Conservation (phyloP, 2,329 filamentous ascomycete genomes). For the Paraconiothyrium sp. region DNA sequence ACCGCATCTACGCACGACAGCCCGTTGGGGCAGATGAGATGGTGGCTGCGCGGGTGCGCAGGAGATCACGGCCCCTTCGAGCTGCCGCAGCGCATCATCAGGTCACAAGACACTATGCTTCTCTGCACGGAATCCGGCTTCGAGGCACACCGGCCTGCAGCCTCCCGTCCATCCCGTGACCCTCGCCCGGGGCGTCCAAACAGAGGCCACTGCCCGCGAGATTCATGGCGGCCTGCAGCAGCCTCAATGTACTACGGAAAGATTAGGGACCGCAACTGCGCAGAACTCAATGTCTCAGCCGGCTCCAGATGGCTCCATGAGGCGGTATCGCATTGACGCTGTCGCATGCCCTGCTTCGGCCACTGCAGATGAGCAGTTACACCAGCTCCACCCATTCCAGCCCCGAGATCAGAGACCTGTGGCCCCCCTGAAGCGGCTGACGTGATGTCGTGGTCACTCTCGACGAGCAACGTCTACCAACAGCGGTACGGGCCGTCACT, state of each 20-base stretch:
- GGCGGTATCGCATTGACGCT: constrained; percentile 30
- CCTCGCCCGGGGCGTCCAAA: constrained; percentile 39
- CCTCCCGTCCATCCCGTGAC: constrained; percentile 48
- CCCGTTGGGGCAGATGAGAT: constrained; percentile 48
- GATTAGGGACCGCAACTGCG: constrained; percentile 36
- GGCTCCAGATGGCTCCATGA: constrained; percentile 29
- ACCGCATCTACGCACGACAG: constrained; percentile 44
- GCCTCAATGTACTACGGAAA: constrained; percentile 41
- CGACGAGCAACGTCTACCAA: constrained; percentile 36
- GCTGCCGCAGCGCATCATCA: constrained; percentile 34
- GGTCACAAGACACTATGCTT: constrained; percentile 44
- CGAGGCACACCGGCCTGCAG: constrained; percentile 45
- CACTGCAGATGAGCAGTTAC: constrained; percentile 38
- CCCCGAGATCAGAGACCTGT: constrained; percentile 37
- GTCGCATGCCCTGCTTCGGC: constrained; percentile 24
- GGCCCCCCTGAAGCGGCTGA: constrained; percentile 31
- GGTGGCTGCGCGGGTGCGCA: constrained; percentile 45
- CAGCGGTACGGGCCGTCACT: constrained; percentile 40
- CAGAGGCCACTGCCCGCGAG: constrained; percentile 34
- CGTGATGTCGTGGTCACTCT: constrained; percentile 37
- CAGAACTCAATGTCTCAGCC: constrained; percentile 43
- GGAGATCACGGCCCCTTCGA: constrained; percentile 35
- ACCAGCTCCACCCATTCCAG: constrained; percentile 38
- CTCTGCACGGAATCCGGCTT: constrained; percentile 43
- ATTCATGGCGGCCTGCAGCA: constrained; percentile 49